Evolutionary conservation across 2,329 filamentous ascomycete genomes (phyloP).

Genomic region (Penicillium sp.): DNA sequence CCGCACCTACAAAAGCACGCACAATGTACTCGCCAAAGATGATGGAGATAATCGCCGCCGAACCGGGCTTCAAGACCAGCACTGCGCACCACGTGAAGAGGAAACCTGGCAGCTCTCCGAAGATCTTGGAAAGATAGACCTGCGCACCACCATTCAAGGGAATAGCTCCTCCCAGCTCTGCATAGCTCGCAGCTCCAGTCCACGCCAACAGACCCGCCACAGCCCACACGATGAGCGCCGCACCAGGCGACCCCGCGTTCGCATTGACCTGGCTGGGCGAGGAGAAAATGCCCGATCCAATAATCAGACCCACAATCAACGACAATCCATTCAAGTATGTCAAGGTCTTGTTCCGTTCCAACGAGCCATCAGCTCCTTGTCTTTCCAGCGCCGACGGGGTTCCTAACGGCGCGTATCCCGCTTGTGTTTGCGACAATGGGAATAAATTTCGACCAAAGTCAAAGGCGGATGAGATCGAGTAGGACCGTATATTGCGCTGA

Average conservation of each 20-base stretch:
- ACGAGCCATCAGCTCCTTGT: constrained; percentile 66
- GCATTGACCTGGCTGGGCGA: constrained; percentile 90
- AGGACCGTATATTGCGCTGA: constrained; percentile 65
- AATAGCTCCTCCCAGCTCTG: constrained; percentile 92
- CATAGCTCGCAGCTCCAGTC: constrained; percentile 94
- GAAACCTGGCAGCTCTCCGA: constrained; percentile 90
- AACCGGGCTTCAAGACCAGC: constrained; percentile 89
- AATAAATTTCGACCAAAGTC: constrained; percentile 94
- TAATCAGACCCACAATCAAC: constrained; percentile 88
- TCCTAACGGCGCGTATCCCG: constrained; percentile 83
- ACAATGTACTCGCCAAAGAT: constrained; percentile 99
- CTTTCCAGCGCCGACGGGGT: constrained; percentile 66
- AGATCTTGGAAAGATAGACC: constrained; percentile 93
- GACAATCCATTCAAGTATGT: constrained; percentile 94
- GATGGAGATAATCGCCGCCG: constrained; percentile 91
- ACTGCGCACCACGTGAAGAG: constrained; percentile 97
- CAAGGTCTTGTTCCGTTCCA: constrained; percentile 94
- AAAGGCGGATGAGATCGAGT: constrained; percentile 90
- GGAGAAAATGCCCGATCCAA: constrained; percentile 95
- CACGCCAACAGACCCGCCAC: constrained; percentile 91
- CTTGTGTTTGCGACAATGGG: constrained; percentile 80
- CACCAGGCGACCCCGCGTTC: constrained; percentile 88
- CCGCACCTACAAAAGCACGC: constrained; percentile 81
- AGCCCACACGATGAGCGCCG: constrained; percentile 86
- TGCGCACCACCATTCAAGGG: constrained; percentile 93